Percentiles rank a stretch among this genome's conserved stretches.
phyloP scores from a whole-genome alignment of 2,329 filamentous ascomycete species.

The Colletotrichum lini region DNA sequence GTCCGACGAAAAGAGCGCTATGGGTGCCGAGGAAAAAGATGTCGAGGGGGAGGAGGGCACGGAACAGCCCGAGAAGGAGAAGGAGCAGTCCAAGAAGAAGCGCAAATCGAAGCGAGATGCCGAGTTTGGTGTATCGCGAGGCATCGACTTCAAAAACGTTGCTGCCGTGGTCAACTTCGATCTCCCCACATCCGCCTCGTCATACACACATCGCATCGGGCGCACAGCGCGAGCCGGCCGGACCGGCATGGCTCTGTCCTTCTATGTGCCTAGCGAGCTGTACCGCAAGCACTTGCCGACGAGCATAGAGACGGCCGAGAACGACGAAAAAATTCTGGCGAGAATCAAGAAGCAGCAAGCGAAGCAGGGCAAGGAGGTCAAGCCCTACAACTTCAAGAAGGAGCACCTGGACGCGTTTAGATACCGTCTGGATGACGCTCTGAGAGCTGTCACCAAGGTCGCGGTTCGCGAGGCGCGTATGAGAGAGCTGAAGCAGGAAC shows the following conservation, averaged over 20 bases:
- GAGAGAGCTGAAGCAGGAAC: slow-evolving; percentile 88
- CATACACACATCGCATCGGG: slow-evolving; percentile 97
- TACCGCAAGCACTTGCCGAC: slow-evolving; percentile 94
- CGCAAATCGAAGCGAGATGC: slow-evolving; percentile 79
- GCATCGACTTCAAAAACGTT: slow-evolving; percentile 96
- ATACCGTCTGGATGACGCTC: slow-evolving; percentile 93
- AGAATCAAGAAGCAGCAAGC: slow-evolving; percentile 85
- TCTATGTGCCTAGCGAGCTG: slow-evolving; percentile 85
- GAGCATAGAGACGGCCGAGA: slow-evolving; percentile 78
- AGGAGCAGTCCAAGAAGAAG: slow-evolving; percentile 61
- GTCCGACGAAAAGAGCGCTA: slow-evolving; percentile 89
- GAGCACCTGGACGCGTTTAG: slow-evolving; percentile 93
- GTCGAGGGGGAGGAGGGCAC: slow-evolving; percentile 55
- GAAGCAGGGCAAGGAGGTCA: slow-evolving; percentile 84
- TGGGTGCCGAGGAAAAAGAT: slow-evolving; percentile 73
- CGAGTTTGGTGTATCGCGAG: slow-evolving; percentile 88
- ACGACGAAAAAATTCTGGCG: slow-evolving; percentile 87
- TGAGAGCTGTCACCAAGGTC: slow-evolving; percentile 90
- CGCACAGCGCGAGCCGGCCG: slow-evolving; percentile 93
- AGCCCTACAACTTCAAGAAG: slow-evolving; percentile 96
- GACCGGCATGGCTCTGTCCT: slow-evolving; percentile 94
- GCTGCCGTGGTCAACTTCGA: slow-evolving; percentile 97
- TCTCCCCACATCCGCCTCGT: slow-evolving; percentile 87
- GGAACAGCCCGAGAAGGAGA: slow-evolving; percentile 60
- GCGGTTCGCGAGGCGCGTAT: slow-evolving; percentile 92